These are phyloP conservation scores for Cubamyces sp. DNA, from an alignment of 768 basidiomycete species.

Conservation along the genomic window DNA sequence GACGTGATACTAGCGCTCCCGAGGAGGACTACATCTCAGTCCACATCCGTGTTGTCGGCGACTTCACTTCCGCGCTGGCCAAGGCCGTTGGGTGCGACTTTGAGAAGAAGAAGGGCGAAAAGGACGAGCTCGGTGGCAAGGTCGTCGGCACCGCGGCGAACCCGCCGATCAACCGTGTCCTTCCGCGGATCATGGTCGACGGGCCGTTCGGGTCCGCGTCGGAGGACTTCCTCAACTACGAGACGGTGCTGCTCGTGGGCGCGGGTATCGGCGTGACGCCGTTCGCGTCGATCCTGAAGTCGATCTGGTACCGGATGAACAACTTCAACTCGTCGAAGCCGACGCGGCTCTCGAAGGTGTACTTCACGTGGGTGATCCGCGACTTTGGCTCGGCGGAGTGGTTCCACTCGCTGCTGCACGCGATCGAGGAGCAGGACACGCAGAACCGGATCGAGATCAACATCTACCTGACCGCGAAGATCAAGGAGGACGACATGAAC, in stretches of 20 bases:
- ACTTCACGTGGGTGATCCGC: conserved; percentile 95
- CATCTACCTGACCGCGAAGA: conserved; percentile 89
- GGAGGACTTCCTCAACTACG: conserved; percentile 90
- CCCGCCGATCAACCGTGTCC: conserved; percentile 67
- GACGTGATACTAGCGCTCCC: conserved; percentile 61
- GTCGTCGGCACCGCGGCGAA: conserved; percentile 61
- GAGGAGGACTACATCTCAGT: conserved; percentile 96
- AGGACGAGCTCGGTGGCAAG: conserved; percentile 55
- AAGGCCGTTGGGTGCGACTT: conserved; percentile 86
- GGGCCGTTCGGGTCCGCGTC: conserved; percentile 93
- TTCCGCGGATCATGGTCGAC: conserved; percentile 95
- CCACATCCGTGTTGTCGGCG: conserved; percentile 90
- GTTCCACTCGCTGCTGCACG: conserved; percentile 93
- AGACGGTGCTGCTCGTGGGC: conserved; percentile 87
- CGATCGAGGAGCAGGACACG: conserved; percentile 91
- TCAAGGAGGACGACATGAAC: conserved; percentile 92
- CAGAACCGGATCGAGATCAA: conserved; percentile 89
- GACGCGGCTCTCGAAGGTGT: conserved; percentile 86
- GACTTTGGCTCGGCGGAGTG: conserved; percentile 89
- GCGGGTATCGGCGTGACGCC: conserved; percentile 97
- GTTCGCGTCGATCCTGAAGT: conserved; percentile 89
- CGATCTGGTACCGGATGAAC: conserved; percentile 97
- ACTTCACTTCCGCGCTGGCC: conserved; percentile 86
- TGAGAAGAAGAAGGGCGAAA: conserved; percentile 52
- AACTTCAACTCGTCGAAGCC: conserved; percentile 73